Evolutionary conservation across 148 eudicot species (phyloP).

Genomic region (Suaeda aralocaspica): DNA sequence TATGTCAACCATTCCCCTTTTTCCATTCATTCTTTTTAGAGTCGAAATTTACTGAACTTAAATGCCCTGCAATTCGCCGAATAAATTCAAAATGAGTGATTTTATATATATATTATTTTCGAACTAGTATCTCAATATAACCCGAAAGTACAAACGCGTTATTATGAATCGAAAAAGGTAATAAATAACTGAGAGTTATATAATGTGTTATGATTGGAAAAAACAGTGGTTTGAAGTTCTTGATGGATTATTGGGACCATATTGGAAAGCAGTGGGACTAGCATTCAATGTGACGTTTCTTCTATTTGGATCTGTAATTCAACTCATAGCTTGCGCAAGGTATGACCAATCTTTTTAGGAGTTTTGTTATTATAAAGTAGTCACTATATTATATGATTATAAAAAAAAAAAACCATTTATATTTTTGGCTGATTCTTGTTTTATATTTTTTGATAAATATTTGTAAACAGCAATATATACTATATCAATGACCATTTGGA

Average conservation of each 20-base stretch:
- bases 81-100: too few species aligned
- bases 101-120: too few species aligned
- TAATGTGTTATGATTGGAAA: too few species aligned
- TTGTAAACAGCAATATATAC: slow-evolving; percentile 68
- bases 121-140: too few species aligned
- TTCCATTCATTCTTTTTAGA: not conserved
- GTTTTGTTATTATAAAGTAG: not conserved
- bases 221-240: slow-evolving; percentile 90
- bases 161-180: too few species aligned
- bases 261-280: slow-evolving; percentile 79
- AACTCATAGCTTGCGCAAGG: slow-evolving; percentile 93
- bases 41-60: not conserved
- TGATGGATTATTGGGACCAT: slow-evolving; percentile 86
- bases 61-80: too few species aligned
- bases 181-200: too few species aligned
- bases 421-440: slow-evolving; percentile 22
- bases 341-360: slow-evolving; percentile 1
- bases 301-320: slow-evolving; percentile 87
- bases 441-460: not conserved
- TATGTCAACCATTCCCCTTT: not conserved
- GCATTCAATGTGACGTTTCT: slow-evolving; percentile 83
- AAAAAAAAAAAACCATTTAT: not conserved
- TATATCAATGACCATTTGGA: slow-evolving; percentile 86
- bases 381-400: slow-evolving; percentile 10
- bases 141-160: too few species aligned